These are phyloP conservation scores for Vigna mungo DNA, from an alignment of 306 rosid species.

Conservation along the genomic window DNA sequence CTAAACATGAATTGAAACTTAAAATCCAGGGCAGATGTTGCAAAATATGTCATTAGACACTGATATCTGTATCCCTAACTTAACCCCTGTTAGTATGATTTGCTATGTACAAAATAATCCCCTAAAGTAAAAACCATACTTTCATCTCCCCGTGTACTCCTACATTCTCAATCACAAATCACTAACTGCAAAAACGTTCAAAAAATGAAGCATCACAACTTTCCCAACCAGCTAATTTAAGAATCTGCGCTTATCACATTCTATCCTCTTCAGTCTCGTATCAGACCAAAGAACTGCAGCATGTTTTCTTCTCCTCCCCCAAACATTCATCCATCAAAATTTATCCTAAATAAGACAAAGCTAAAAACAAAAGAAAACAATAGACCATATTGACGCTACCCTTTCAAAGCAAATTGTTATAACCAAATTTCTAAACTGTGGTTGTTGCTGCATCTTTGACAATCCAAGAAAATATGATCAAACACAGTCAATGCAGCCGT, in stretches of 20 bases:
- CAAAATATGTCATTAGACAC: neutral
- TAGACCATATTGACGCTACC: neutral
- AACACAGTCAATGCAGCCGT: neutral
- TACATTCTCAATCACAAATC: neutral
- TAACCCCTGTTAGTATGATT: neutral
- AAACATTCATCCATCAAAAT: neutral
- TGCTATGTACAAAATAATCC: neutral
- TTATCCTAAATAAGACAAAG: neutral
- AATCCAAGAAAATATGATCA: neutral
- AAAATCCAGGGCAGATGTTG: too few species aligned
- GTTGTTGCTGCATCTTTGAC: neutral
- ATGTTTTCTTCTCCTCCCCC: neutral
- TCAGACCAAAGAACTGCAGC: neutral
- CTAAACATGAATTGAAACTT: too few species aligned
- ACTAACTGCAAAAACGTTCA: neutral
- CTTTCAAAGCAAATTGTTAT: neutral
- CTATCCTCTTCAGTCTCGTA: neutral
- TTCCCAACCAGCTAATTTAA: neutral
- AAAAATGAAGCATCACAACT: neutral
- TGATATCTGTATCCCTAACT: too few species aligned
- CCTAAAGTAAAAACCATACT: neutral
- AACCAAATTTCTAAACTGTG: neutral
- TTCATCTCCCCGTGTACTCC: neutral
- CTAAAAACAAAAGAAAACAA: slow-evolving; percentile 16
- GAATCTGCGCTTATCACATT: neutral